These are phyloP conservation scores for Fusarium continuum DNA, from an alignment of 2,329 filamentous ascomycete species.

Conservation along the genomic window DNA sequence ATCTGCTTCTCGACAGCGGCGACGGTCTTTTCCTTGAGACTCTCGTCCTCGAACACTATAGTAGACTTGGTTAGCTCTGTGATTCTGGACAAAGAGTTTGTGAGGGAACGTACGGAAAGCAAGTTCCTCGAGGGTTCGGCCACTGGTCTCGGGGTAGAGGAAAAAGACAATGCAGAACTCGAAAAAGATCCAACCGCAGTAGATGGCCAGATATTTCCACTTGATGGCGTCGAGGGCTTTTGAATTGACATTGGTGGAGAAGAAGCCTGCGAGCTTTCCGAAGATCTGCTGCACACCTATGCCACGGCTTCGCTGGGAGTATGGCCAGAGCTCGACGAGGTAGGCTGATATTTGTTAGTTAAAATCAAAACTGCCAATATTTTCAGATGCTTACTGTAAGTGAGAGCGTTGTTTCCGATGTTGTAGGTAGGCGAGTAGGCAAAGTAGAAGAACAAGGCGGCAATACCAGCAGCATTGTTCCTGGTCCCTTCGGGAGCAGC, in stretches of 20 bases:
- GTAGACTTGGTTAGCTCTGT: constrained; percentile 16
- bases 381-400: constrained; percentile 26
- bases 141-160: constrained; percentile 85
- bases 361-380: accelerated
- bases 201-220: constrained; percentile 57
- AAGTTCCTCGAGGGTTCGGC: constrained; percentile 75
- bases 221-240: constrained; percentile 51
- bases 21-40: constrained; percentile 50
- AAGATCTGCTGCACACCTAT: constrained; percentile 67
- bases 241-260: constrained; percentile 57
- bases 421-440: constrained; percentile 32
- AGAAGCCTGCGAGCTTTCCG: constrained; percentile 54
- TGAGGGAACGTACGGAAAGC: constrained; percentile 50
- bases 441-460: constrained; percentile 32
- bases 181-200: constrained; percentile 55
- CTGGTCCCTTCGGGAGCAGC: constrained; percentile 36
- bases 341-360: constrained; percentile 47
- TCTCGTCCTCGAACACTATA: constrained; percentile 53
- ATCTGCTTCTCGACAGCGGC: constrained; percentile 54
- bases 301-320: constrained; percentile 64
- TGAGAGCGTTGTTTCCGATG: constrained; percentile 37
- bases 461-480: constrained; percentile 21
- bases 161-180: constrained; percentile 71
- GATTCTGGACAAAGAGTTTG: accelerated
- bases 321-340: constrained; percentile 68